Base-by-base conservation (phyloP, 768 basidiomycete genomes). In the Rhodotorula babjevae region DNA sequence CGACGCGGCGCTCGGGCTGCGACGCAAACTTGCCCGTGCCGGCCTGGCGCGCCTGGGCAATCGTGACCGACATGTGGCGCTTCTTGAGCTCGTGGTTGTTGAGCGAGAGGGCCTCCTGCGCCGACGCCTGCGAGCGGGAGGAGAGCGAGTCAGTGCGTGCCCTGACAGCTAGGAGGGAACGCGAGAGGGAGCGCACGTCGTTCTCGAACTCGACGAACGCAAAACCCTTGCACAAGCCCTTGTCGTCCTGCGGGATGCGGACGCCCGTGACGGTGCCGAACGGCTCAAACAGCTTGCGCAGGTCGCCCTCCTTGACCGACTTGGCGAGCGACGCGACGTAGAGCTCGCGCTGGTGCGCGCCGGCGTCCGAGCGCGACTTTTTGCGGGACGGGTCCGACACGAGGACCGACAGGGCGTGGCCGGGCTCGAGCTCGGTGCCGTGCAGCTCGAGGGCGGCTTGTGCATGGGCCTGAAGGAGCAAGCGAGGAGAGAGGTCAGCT, bases 131-230 rank as follows among this genome's bases (percentile, higher is more conserved):
- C 91, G 93, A 56, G 36, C 7, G 55, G n/a, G 47, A 31, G 29
- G 1, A 5, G 7, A 27, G 40, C 44, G 36, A 36, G 33, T 62
- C 29, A 31, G 33, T 12, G 12, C 3, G 25, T 19, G 14, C 18
- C 25, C 9, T 33, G 27, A 3, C 11, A 29, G 49, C 15, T 55
- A 31, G 12, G 1, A 16, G 53, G 33, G 25, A 58, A 49, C 53
- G 33, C 31, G 31, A 29, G 11, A n/a, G n/a, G 21, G 62, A 10
- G 12, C 78, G 59, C 71, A 92, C 94, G 83, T 90, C 88, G 29
- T 87, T 84, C 71, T 90, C 89, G 78, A 91, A 98, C 79, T 97
- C 93, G 46, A 98, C 84, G 77, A 98, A 98, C 0, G 91, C 94
- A 78, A 91, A 94, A 1, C 96, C 94, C 79, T 87, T 93, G 44